Percentiles rank a stretch among this genome's conserved stretches.
phyloP scores from a whole-genome alignment of 1,284 basidiomycete genomes.

The Ceratobasidium theobromae region DNA sequence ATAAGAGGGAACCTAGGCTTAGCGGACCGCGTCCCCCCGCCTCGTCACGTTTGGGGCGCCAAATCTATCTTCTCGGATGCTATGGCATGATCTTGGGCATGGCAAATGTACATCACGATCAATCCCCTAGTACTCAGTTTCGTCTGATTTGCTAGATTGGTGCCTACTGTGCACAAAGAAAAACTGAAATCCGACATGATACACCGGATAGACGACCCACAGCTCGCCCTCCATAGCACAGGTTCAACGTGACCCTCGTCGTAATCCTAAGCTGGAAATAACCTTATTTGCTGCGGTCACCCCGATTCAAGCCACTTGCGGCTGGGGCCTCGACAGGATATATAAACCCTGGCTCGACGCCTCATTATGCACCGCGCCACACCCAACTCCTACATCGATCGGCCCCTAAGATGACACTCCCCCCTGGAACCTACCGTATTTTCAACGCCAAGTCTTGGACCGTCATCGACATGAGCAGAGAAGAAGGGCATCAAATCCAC shows the following conservation, averaged over 20 bases:
- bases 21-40: too few relatives aligned
- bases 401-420: conserved; percentile 8
- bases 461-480: conserved; percentile 19
- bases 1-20: too few relatives aligned
- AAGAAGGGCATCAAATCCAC: conserved; percentile 13
- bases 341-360: conserved; percentile 10
- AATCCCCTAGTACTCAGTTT: conserved; percentile 17
- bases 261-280: conserved; percentile 15
- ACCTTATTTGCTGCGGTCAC: conserved; percentile 17
- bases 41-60: background rate
- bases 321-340: conserved; percentile 13
- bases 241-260: conserved; percentile 22
- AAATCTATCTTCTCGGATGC: background rate
- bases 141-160: conserved; percentile 32
- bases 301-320: conserved; percentile 11
- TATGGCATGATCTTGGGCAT: background rate
- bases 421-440: conserved; percentile 30
- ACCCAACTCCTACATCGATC: background rate
- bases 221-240: conserved; percentile 22
- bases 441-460: conserved; percentile 18
- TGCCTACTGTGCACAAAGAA: conserved; percentile 23
- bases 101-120: conserved; percentile 1
- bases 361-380: background rate
- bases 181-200: background rate
- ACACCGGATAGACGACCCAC: conserved; percentile 3